A percentile compares a stretch with the other conserved stretches of the same genome.
These are phyloP conservation scores for Trichosporon ovoides DNA, from an alignment of 1,284 basidiomycete species.

Conservation along the genomic window DNA sequence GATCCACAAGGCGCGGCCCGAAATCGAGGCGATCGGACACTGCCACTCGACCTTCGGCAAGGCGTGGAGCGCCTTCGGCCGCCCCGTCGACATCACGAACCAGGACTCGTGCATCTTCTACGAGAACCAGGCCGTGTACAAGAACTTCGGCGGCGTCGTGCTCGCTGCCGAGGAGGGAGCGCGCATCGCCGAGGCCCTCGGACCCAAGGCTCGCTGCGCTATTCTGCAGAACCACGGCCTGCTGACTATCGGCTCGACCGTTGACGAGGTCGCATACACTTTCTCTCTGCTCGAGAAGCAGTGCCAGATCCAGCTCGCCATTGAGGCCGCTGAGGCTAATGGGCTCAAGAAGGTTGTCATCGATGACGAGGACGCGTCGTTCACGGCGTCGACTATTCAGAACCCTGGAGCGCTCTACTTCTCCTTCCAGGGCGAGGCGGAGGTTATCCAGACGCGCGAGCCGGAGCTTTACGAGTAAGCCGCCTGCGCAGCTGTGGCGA, in stretches of 20 bases:
- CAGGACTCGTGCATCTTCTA: slow-evolving; percentile 36
- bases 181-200: slow-evolving; percentile 58
- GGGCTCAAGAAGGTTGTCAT: slow-evolving; percentile 37
- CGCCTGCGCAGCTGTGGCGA: too few relatives aligned
- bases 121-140: slow-evolving; percentile 30
- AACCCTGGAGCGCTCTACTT: slow-evolving; percentile 14
- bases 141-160: slow-evolving; percentile 58
- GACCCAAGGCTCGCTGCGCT: slow-evolving; percentile 46
- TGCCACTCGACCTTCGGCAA: slow-evolving; percentile 54
- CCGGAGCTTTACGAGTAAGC: slow-evolving; percentile 9
- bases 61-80: slow-evolving; percentile 31
- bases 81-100: slow-evolving; percentile 41
- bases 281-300: slow-evolving; percentile 44
- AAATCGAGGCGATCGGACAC: slow-evolving; percentile 61
- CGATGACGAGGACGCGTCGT: slow-evolving; percentile 40
- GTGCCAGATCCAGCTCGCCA: slow-evolving; percentile 44
- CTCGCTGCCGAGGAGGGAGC: slow-evolving; percentile 58
- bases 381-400: slow-evolving; percentile 43
- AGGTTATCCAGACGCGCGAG: slow-evolving; percentile 7
- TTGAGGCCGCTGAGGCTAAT: slow-evolving; percentile 44
- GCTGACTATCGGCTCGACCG: slow-evolving; percentile 51
- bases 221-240: slow-evolving; percentile 59
- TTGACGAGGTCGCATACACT: slow-evolving; percentile 40
- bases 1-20: slow-evolving; percentile 59
- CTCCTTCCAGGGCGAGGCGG: slow-evolving; percentile 11